Evolutionary conservation across 768 basidiomycete species (phyloP), one percentile per base, ranked within the genome.

Genomic region (Omphalotus guepiniiformis): DNA sequence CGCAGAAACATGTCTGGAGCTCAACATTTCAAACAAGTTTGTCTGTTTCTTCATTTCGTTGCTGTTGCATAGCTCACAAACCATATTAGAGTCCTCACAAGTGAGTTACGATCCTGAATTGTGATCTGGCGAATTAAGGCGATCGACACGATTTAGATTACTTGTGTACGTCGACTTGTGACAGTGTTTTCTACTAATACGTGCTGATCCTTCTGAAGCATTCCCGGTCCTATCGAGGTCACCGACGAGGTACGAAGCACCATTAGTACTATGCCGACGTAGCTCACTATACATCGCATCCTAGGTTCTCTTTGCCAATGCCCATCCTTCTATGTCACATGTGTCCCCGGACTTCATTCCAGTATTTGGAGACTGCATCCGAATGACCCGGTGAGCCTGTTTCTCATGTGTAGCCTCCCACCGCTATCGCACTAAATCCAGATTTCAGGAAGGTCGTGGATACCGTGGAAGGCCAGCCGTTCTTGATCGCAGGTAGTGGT

Each of bases 401-500:
- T 12, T 26, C 35, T 23, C n/a, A 19, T 32, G n/a, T 38, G 28
- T 43, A 25, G 13, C 34, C 21, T 42, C 16, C 35, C n/a, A 25
- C 15, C 27, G 12, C n/a, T n/a, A n/a, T n/a, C n/a, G 12, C 12
- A 21, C 32, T 26, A n/a, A 28, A 51, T 39, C 42, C 22, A 39
- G 28, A 45, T 30, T 43, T 34, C 53, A 85, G 88, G 52, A 71
- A 88, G 46, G 83, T 97, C 6, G 67, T 98, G 18, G 83, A 82
- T 61, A 85, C 95, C 25, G 76, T 80, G 46, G 69, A 73, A 19
- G 88, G 77, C 0, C 96, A 98, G 60, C 91, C 93, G 0, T 93
- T 99, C 74, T 68, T 99, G 57, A 87, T 98, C 52, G 84, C 93
- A 22, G 96, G 96, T 1, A 89, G 85, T 46, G 96, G 96, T 13